Evolutionary conservation across 495 filamentous ascomycete species (phyloP), one percentile per base, ranked within the genome.

Genomic region (Penicillium odoratum): DNA sequence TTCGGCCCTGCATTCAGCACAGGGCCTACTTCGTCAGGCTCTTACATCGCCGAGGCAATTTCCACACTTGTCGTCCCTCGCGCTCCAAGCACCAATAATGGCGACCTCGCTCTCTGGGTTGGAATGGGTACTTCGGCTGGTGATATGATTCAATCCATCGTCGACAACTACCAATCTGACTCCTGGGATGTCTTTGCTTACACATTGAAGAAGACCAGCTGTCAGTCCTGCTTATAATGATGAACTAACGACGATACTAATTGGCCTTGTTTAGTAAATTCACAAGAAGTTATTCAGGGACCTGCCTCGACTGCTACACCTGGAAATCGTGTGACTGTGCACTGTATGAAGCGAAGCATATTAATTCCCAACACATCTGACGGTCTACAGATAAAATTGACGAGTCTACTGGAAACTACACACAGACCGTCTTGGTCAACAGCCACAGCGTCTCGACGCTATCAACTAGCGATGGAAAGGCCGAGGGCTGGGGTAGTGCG

Each of bases 401-500:
- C 44, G 74, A 73, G 31, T 50, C 63, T 34, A 74, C 61, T 21
- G 60, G 65, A 10, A 70, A 75, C 48, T 75, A 74, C 53, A 74
- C 74, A 15, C 75, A 78, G 61, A 75, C 67, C 25, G 68, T 76
- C 29, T 59, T 57, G 3, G 53, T 78, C 25, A 76, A 78, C 50
- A 64, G 67, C 33, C 50, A 54, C 28, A 58, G 62, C n/a, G 72
- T 78, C 16, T 76, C 75, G 8, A 73, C 64, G 0, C 61, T 78
- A 10, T 75, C 74, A 26, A 75, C 74, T 25, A 69, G 72, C 56
- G 58, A 65, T 52, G 70, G 64, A 16, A 36, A 61, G 9, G 59
- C 73, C 28, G 56, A 73, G 56, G 72, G 72, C 51, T 76, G 74
- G 73, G 74, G 73, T 9, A 75, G 71, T 44, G 68, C 75, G 7